Evolutionary conservation across 2,329 filamentous ascomycete species (phyloP), one percentile per base, ranked within the genome.

Genomic region (Colletotrichum costaricense): DNA sequence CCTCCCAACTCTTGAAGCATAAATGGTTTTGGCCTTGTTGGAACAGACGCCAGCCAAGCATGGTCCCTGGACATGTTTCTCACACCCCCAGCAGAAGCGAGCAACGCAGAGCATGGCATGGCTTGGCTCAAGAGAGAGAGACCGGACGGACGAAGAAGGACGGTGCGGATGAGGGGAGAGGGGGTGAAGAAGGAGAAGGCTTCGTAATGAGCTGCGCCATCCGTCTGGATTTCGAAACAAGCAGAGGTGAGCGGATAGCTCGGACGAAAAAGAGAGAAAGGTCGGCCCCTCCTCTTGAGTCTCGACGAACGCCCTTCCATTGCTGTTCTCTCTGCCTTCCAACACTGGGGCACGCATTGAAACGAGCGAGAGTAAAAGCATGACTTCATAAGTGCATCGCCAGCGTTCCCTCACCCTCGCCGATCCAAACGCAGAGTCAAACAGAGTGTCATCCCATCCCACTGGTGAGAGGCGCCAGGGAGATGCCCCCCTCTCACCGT

Each of bases 121-220:
- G 42, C 42, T n/a, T 49, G 42, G 42, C 8, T 22, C 16, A 16
- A 38, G 12, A 38, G 19, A 42, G 38, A 19, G 38, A 42, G 16
- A 14, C 19, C 42, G 60, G 12, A 63, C 42, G 60, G 12, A 54
- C 24, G 42, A 63, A 54, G 16, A 42, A n/a, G 26, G 56, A 46
- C 14, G 38, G 38, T 42, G 52, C 6, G 22, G 4, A 16, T 42
- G 52, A 12, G n/a, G 12, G 22, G 46, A 12, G 35, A 22, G 35
- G 42, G 62, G 62, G 8, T 54, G 57, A 49, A 16, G 16, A 16
- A 26, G 38, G 6, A 46, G 42, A 22, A 35, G 42, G 69, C 58
- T 60, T 64, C 70, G 70, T 73, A 49, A 73, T 56, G 70, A 59
- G 60, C 60, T 69, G 66, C 70, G 70, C 66, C 54, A 69, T 73